phyloP scores from a whole-genome alignment of 1,139 yeast genomes.

The Barnettozyma hawaiiensis region DNA sequence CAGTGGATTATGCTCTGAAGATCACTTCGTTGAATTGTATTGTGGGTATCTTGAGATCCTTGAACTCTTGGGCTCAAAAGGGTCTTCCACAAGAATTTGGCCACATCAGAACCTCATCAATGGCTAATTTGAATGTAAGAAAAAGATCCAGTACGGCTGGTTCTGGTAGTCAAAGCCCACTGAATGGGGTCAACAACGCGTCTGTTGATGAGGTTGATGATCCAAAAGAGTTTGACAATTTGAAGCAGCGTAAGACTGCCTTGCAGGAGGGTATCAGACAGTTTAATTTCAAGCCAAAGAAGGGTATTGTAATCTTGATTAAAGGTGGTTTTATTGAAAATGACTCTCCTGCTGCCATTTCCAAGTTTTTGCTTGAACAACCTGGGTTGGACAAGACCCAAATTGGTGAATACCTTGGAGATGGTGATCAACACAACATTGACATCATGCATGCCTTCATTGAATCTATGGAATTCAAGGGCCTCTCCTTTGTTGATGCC shows the following conservation, averaged over 20 bases:
- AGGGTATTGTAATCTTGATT: slow-evolving; percentile 61
- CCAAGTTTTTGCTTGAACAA: slow-evolving; percentile 65
- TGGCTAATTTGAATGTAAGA: slow-evolving; percentile 25
- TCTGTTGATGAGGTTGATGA: slow-evolving; percentile 50
- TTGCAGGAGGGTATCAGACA: slow-evolving; percentile 70
- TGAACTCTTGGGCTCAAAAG: slow-evolving; percentile 85
- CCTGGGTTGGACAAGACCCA: slow-evolving; percentile 81
- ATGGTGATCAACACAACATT: slow-evolving; percentile 72
- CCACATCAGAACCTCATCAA: slow-evolving; percentile 19
- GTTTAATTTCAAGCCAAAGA: slow-evolving; percentile 82
- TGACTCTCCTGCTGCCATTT: slow-evolving; percentile 62
- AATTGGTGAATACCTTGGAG: slow-evolving; percentile 91
- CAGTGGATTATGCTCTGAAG: slow-evolving; percentile 78
- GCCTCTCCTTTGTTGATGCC: slow-evolving; percentile 73
- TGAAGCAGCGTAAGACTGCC: slow-evolving; percentile 79
- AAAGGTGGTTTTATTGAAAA: slow-evolving; percentile 58
- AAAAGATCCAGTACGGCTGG: slow-evolving; percentile 39
- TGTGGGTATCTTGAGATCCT: slow-evolving; percentile 76
- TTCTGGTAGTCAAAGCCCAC: slow-evolving; percentile 28
- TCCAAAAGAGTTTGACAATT: slow-evolving; percentile 78
- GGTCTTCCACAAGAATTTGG: slow-evolving; percentile 36
- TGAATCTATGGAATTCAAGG: slow-evolving; percentile 74
- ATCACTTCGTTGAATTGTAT: slow-evolving; percentile 75
- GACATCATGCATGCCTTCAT: slow-evolving; percentile 92
- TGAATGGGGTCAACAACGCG: slow-evolving; percentile 8